These are phyloP conservation scores for Jamesozyma piceae DNA, from an alignment of 805 yeast species.

Conservation along the genomic window DNA sequence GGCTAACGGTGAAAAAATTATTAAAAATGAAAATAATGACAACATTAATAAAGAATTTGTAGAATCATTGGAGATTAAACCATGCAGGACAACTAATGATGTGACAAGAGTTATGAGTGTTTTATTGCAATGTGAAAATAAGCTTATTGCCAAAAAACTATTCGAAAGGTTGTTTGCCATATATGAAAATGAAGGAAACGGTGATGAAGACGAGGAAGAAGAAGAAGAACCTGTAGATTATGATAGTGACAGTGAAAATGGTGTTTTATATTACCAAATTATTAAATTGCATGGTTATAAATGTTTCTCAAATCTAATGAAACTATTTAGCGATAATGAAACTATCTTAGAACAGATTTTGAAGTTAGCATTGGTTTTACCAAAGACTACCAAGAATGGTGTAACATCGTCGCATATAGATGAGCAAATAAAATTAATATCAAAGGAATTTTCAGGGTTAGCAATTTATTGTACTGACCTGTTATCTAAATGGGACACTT, in stretches of 20 bases:
- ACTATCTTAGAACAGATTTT: conserved; percentile 40
- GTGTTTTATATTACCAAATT: conserved; percentile 45
- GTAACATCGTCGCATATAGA: conserved; percentile 70
- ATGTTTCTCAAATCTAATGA: conserved; percentile 55
- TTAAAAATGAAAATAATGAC: conserved; percentile 39
- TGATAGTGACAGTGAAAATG: conserved; percentile 11
- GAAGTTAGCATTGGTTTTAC: conserved; percentile 53
- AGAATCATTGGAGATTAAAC: conserved; percentile 43
- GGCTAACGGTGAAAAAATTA: conserved; percentile 35
- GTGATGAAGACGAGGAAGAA: conserved; percentile 23
- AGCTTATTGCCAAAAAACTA: conserved; percentile 52
- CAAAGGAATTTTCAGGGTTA: conserved; percentile 24
- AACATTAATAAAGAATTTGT: conserved; percentile 59
- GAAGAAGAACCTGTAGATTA: conserved; percentile 30
- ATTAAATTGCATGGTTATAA: conserved; percentile 81
- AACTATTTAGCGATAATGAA: conserved; percentile 30
- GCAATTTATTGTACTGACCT: conserved; percentile 32
- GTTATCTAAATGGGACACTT: conserved; percentile 57
- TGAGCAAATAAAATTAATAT: conserved; percentile 35
- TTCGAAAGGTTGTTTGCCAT: conserved; percentile 52
- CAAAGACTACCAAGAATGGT: conserved; percentile 65
- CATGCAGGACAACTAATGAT: conserved; percentile 42
- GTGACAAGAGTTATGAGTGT: conserved; percentile 75
- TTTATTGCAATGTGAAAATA: conserved; percentile 66
- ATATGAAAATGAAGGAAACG: conserved; percentile 27